phyloP scores from a whole-genome alignment of 2,329 filamentous ascomycete genomes.

The Aspergillus neotritici region DNA sequence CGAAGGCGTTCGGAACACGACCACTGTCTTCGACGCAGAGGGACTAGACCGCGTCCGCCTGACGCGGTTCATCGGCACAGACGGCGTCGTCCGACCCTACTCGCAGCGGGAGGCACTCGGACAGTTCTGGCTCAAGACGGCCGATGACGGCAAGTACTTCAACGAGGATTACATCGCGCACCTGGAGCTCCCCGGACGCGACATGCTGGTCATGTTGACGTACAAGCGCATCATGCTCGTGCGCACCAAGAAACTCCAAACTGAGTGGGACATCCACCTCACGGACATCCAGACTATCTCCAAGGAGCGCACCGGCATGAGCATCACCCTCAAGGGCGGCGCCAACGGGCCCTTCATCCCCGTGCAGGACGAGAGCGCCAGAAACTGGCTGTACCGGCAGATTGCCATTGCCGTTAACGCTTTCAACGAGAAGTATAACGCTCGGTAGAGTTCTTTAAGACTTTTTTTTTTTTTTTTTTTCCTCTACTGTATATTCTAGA shows the following conservation, averaged over 20 bases:
- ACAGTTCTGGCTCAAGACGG: slow-evolving; percentile 97
- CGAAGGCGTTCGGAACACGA: slow-evolving; percentile 96
- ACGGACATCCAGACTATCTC: slow-evolving; percentile 96
- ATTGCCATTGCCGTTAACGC: slow-evolving; percentile 62
- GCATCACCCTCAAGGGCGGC: slow-evolving; percentile 79
- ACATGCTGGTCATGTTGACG: slow-evolving; percentile 85
- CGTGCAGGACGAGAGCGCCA: slow-evolving; percentile 74
- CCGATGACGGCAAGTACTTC: slow-evolving; percentile 97
- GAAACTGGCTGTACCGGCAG: slow-evolving; percentile 63
- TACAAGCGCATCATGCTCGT: slow-evolving; percentile 85
- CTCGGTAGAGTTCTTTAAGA: slow-evolving; percentile 3
- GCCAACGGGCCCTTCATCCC: slow-evolving; percentile 93
- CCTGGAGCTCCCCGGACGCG: slow-evolving; percentile 80
- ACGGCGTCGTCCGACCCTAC: slow-evolving; percentile 92
- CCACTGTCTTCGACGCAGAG: slow-evolving; percentile 92
- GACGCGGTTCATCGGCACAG: slow-evolving; percentile 82
- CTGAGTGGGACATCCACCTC: slow-evolving; percentile 92
- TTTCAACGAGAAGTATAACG: slow-evolving; percentile 61
- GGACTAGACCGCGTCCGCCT: slow-evolving; percentile 93
- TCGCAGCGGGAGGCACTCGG: slow-evolving; percentile 90
- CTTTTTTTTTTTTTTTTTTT: neutral
- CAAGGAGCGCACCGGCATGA: slow-evolving; percentile 92
- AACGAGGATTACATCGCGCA: slow-evolving; percentile 97
- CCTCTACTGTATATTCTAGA: neutral
- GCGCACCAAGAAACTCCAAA: slow-evolving; percentile 74